A percentile compares a stretch with the other conserved stretches of the same genome.
Conservation (phyloP, 83 land plant species). For the Picea abies region DNA sequence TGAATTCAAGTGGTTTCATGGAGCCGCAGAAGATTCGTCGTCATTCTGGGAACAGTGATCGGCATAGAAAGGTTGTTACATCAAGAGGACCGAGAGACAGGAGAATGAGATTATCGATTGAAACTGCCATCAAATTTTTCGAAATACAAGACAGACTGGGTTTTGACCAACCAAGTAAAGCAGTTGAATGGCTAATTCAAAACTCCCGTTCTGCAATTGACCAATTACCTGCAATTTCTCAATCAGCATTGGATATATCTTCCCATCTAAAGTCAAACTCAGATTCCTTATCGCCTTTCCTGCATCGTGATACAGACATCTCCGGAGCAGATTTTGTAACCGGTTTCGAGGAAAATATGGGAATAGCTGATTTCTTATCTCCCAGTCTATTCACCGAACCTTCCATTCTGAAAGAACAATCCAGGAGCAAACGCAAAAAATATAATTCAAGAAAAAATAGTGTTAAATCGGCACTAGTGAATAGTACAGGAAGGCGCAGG, state of each 20-base stretch:
- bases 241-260: background rate
- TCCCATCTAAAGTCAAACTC: no score
- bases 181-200: conserved; percentile 50
- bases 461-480: no score
- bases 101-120: conserved; percentile 49
- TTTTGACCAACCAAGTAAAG: conserved; percentile 55
- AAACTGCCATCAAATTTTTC: conserved; percentile 52
- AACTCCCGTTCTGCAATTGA: conserved; percentile 38
- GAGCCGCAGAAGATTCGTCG: background rate
- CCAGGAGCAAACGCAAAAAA: no score
- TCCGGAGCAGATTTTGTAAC: background rate
- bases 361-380: background rate
- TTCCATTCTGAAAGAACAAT: background rate
- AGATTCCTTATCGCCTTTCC: background rate
- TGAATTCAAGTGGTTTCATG: background rate
- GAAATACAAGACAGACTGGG: conserved; percentile 55
- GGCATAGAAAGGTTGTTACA: conserved; percentile 33
- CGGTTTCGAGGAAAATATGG: background rate
- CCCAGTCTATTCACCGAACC: background rate
- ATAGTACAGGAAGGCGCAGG: background rate
- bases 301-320: background rate
- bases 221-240: conserved; percentile 12
- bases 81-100: conserved; percentile 44
- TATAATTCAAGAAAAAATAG: no score
- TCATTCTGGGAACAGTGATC: conserved; percentile 15